Evolutionary conservation across 306 rosid species (phyloP).

Genomic region (Biancaea sappan): DNA sequence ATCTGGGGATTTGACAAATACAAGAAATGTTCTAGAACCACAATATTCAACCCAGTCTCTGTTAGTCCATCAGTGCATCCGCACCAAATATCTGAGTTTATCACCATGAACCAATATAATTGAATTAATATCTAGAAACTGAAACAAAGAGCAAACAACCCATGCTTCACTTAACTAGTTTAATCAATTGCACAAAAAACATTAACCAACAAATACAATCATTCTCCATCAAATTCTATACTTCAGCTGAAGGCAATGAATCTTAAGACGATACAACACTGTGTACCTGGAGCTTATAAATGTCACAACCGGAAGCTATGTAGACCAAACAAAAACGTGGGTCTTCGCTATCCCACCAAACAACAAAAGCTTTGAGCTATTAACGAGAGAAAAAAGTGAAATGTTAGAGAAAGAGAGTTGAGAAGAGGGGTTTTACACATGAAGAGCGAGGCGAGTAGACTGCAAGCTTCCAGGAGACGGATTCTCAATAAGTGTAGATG

Average conservation of each 20-base stretch:
- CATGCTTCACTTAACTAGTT: not conserved
- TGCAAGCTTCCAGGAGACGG: constrained; percentile 90
- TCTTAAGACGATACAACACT: not conserved
- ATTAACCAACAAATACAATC: not conserved
- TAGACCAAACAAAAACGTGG: constrained; percentile 54
- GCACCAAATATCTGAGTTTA: not conserved
- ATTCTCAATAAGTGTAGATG: constrained; percentile 56
- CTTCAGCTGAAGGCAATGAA: not conserved
- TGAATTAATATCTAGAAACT: not conserved
- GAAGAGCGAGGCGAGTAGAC: constrained; percentile 85
- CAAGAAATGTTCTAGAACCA: constrained; percentile 9
- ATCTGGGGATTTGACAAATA: not conserved
- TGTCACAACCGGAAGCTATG: constrained; percentile 75
- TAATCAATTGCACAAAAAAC: not conserved
- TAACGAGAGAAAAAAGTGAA: not conserved
- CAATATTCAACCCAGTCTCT: constrained; percentile 13
- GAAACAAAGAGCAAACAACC: not conserved
- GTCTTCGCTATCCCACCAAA: constrained; percentile 51
- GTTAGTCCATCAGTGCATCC: not conserved
- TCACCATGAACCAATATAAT: not conserved
- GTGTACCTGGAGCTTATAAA: constrained; percentile 71
- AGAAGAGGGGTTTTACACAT: constrained; percentile 30
- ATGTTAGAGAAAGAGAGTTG: not conserved
- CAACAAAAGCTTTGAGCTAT: not conserved
- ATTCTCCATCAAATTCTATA: not conserved